Base-by-base conservation (phyloP, 768 basidiomycete genomes). In the Kwoniella europaea region DNA sequence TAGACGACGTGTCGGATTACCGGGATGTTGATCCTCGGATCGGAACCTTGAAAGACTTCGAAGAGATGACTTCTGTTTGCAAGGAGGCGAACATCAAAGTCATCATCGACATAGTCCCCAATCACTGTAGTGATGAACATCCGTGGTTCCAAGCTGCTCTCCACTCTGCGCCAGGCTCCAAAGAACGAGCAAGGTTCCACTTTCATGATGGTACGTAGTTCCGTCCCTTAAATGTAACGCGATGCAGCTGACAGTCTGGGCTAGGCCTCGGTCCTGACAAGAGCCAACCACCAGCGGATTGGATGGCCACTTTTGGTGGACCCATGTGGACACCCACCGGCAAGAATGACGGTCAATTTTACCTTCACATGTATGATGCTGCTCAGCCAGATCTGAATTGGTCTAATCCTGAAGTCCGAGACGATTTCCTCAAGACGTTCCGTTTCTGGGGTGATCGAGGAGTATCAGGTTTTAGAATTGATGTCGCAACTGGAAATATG, bases 161-260 rank as follows among this genome's bases (percentile, higher is more conserved):
- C 22, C 72, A 73, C 54, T 53, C 73, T 20, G 66, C 59, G 12
- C 76, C 69, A 43, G 79, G 77, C 1, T 69, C 65, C 20, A 55
- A 58, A 18, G 79, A 67, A 20, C 29, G 79, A 20, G 65, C 50
- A n/a, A 57, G 73, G 22, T 80, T 71, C 64, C 74, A 76, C 63
- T 80, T 80, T 74, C 60, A 71, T 22, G 79, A 80, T 69, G 79
- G 79, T 73, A 22, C 50, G 76, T 70, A 4, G 18, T 29, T 20
- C 9, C 50, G 10, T 9, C 24, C 5, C 24, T 46, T 7, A 9
- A 29, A n/a, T 4, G 18, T 63, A 9, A 52, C 9, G 50, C 50
- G 13, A 68, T 42, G n/a, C 58, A 22, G 15, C 88, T 89, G 7
- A 88, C 57, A 35, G 6, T 4, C 6, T 35, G 35, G 35, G n/a